Conservation (phyloP, 2,329 filamentous ascomycete genomes). For the Cladosporium cucumerinum region DNA sequence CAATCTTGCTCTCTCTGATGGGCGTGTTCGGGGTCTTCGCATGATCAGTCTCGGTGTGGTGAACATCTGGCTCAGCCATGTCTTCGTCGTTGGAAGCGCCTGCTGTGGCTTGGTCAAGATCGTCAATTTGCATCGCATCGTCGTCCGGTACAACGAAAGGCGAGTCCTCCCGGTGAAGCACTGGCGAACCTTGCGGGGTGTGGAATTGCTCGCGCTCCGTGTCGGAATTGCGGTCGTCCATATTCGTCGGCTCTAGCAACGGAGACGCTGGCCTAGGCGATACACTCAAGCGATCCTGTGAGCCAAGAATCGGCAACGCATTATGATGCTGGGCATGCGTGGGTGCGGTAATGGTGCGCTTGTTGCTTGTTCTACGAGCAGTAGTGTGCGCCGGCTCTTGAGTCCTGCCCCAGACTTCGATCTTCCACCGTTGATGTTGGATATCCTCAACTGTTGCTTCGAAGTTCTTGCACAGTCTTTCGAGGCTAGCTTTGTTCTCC, state of each 20-base stretch:
- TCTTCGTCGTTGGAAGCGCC: neutral
- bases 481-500: conserved; percentile 43
- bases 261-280: conserved; percentile 19
- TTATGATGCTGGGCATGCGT: neutral
- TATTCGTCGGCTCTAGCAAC: neutral
- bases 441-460: conserved; percentile 64
- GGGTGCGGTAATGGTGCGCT: neutral
- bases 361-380: neutral
- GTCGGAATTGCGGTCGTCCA: neutral
- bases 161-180: neutral
- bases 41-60: neutral
- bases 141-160: conserved; percentile 4
- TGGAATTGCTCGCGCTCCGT: conserved; percentile 21
- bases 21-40: neutral
- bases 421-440: conserved; percentile 50
- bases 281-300: conserved; percentile 27
- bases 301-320: neutral
- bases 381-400: conserved; percentile 27
- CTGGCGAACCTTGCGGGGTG: conserved; percentile 15
- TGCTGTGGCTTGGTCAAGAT: neutral
- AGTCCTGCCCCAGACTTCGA: conserved; percentile 37
- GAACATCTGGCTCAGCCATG: neutral
- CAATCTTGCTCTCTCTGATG: neutral
- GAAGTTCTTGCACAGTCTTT: conserved; percentile 59
- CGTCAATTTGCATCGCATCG: neutral